Base-by-base conservation (phyloP, 805 yeast species). In the Sugiyamaella chiloensis region DNA sequence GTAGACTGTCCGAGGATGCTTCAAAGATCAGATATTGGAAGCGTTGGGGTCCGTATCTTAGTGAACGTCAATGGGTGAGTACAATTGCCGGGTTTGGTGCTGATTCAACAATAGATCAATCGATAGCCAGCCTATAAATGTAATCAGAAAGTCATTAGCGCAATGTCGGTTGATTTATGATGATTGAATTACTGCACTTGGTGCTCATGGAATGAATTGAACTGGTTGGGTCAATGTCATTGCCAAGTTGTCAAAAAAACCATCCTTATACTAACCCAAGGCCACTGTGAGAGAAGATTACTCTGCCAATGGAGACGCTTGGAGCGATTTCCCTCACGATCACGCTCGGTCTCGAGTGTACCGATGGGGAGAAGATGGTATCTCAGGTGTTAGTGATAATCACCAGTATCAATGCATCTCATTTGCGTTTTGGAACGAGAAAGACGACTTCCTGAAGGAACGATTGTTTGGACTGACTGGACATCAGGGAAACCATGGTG, bases 311-410 rank as follows among this genome's bases (percentile, higher is more conserved):
- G 97, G 97, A 36, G 88, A 88, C 57, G 96, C 96, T 2, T 89
- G 97, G 97, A 74, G 80, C 31, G 79, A 80, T 57, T 89, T 89
- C 66, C 87, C 95, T 5, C 88, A 87, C 63, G 95, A 87, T 51
- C 88, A 87, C 52, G 84, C 95, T 1, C 74, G 80, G 51, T 78
- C 89, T 19, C 72, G 97, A 55, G 79, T 87, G 11, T 89, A 85
- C 64, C 74, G 97, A 37, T 89, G 97, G 97, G 96, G 96, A 35
- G 97, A 90, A 65, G 96, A 89, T 63, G 97, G 97, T 1, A 70
- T 89, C 56, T 95, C 91, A 8, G 97, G 97, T 42, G 83, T 87
- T 17, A 78, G 86, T 52, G 97, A 89, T 63, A 79, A 85, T 52
- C 88, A 85, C 60, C 96, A 87, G 61, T 66, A 78, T 55, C 70